Evolutionary conservation across 352 stramenopile genomes (phyloP).

Genomic region (Phytophthora pistaciae): DNA sequence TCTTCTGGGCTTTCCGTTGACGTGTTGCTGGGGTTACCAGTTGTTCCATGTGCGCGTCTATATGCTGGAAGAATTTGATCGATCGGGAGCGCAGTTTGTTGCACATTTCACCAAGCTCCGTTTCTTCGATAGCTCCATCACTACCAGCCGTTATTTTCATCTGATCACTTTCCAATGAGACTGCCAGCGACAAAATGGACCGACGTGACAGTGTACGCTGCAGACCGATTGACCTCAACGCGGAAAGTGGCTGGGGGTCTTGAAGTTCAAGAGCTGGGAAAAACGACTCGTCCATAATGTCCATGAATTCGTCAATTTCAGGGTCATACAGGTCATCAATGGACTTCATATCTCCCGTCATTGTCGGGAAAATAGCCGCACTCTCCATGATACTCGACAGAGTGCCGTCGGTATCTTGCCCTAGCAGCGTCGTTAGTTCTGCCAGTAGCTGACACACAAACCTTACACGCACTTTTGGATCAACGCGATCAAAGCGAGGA

Average conservation of each 20-base stretch:
- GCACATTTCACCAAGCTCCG: slow-evolving; percentile 25
- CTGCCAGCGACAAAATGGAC: slow-evolving; percentile 68
- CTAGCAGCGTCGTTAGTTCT: slow-evolving; percentile 50
- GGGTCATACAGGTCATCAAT: slow-evolving; percentile 79
- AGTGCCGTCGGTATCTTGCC: slow-evolving; percentile 50
- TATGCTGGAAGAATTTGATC: slow-evolving; percentile 68
- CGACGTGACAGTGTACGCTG: slow-evolving; percentile 69
- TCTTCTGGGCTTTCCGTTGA: slow-evolving; percentile 38
- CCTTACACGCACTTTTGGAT: slow-evolving; percentile 38
- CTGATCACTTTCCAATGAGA: slow-evolving; percentile 70
- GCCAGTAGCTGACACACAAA: slow-evolving; percentile 57
- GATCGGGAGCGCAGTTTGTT: slow-evolving; percentile 47
- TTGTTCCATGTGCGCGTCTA: slow-evolving; percentile 70
- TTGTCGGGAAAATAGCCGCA: slow-evolving; percentile 67
- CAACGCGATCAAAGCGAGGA: slow-evolving; percentile 50
- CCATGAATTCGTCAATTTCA: slow-evolving; percentile 73
- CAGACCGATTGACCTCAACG: slow-evolving; percentile 70
- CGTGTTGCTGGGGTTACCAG: slow-evolving; percentile 39
- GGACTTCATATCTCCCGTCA: slow-evolving; percentile 57
- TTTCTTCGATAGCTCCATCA: slow-evolving; percentile 11
- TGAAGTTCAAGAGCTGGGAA: slow-evolving; percentile 73
- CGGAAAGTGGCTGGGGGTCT: slow-evolving; percentile 57
- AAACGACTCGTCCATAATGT: slow-evolving; percentile 76
- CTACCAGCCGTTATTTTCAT: slow-evolving; percentile 34
- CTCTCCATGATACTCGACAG: slow-evolving; percentile 54